Evolutionary conservation across 2,329 filamentous ascomycete species (phyloP).

Genomic region (Ploettnerulaceae sp.): DNA sequence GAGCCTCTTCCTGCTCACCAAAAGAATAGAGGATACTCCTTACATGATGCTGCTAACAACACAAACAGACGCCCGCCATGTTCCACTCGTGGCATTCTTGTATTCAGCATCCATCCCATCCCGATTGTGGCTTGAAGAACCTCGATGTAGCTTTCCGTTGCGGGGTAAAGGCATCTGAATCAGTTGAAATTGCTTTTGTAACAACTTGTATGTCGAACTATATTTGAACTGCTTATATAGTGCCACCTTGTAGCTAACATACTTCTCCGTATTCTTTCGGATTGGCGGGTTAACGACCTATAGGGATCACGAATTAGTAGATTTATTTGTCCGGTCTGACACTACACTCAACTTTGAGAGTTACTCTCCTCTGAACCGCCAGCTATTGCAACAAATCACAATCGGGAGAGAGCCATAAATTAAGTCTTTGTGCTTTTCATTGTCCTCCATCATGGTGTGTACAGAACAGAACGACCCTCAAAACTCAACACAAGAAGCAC

Average conservation of each 20-base stretch:
- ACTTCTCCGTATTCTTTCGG: neutral
- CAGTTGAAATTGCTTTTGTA: too few species aligned
- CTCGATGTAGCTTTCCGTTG: neutral
- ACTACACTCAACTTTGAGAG: too few species aligned
- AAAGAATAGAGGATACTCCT: too few species aligned
- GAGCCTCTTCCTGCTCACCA: too few species aligned
- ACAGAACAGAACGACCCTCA: slow-evolving; percentile 11
- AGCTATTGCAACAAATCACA: neutral
- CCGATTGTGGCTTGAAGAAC: neutral
- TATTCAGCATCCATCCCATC: neutral
- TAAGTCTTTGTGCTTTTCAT: slow-evolving; percentile 16
- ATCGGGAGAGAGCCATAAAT: neutral
- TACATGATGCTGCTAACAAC: too few species aligned
- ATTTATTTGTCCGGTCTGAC: too few species aligned
- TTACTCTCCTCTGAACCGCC: too few species aligned
- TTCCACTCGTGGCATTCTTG: neutral
- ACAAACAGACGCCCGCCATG: neutral
- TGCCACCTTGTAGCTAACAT: neutral
- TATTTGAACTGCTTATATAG: too few species aligned
- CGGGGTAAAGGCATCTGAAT: neutral
- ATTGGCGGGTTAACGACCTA: too few species aligned
- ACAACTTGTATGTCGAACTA: too few species aligned
- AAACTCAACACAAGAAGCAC: slow-evolving; percentile 11
- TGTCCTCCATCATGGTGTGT: slow-evolving; percentile 14
- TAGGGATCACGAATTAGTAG: too few species aligned